Conservation (phyloP, 176 grass and related monocot genomes). For the Zea mays region Zm-B73-REFERENCE-NAM-5.0 NC_050099.1:247482001-247482500, state of each 20-base stretch:
- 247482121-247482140: not conserved
- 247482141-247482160: not conserved
- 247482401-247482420: not conserved
- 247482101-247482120: too few relatives aligned
- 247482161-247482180: not conserved
- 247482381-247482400: not conserved
- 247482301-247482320: slow-evolving; percentile 16
- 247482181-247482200: not conserved
- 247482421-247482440: not conserved
- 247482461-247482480: slow-evolving; percentile 52
- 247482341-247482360: slow-evolving; percentile 42
- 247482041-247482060: too few relatives aligned
- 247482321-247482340: slow-evolving; percentile 21
- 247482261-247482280: slow-evolving; percentile 11
- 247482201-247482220: not conserved
- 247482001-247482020: not conserved
- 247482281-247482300: slow-evolving; percentile 25
- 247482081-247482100: too few relatives aligned
- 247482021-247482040: too few relatives aligned
- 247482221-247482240: not conserved
- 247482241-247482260: not conserved
- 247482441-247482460: slow-evolving; percentile 31
- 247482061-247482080: too few relatives aligned
- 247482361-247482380: slow-evolving; percentile 45
- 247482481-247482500: slow-evolving; percentile 38